Evolutionary conservation across 805 yeast species (phyloP).

Genomic region (Alloascoidea hylecoeti): DNA sequence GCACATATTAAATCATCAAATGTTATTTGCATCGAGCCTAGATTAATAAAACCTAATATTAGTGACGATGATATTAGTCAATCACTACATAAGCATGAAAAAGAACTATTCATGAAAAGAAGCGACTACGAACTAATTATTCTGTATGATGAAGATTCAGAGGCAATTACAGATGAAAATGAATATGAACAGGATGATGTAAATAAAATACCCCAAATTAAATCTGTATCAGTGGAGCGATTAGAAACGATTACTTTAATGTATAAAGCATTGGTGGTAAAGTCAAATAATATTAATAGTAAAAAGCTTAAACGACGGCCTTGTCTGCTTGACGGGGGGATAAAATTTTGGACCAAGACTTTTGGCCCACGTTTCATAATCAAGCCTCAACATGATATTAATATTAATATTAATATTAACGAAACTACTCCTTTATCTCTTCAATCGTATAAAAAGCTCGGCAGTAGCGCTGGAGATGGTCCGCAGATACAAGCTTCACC

Average conservation of each 20-base stretch:
- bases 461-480: neutral
- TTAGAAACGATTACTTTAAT: neutral
- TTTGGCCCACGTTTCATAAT: too few relatives aligned
- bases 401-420: neutral
- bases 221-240: neutral
- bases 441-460: neutral
- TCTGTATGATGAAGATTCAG: neutral
- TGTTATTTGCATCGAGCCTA: neutral
- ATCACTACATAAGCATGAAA: neutral
- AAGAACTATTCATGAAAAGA: neutral
- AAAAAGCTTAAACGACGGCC: neutral
- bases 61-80: neutral
- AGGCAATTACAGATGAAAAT: neutral
- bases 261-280: neutral
- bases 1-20: neutral
- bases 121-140: neutral
- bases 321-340: neutral
- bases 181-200: too few relatives aligned
- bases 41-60: too few relatives aligned
- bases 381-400: neutral
- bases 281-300: neutral
- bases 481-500: neutral
- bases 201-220: neutral
- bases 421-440: neutral
- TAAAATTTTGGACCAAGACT: neutral